Percentiles rank a stretch among this genome's conserved stretches.
phyloP scores from a whole-genome alignment of 75 land plant species.

The Cupressus sempervirens region DNA sequence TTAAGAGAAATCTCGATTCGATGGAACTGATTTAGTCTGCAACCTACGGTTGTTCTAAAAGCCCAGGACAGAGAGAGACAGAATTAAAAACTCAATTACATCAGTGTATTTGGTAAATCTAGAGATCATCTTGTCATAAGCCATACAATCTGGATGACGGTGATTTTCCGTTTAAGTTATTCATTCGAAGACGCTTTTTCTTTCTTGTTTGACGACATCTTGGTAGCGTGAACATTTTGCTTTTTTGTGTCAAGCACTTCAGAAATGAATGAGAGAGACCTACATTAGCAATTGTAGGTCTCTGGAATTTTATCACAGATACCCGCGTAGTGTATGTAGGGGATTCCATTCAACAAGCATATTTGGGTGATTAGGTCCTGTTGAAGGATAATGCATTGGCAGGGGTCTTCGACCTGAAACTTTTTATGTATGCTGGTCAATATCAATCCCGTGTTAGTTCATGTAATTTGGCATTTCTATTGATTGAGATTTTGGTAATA shows the following conservation, averaged over 20 bases:
- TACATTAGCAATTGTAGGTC: background rate
- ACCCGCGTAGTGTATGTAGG: background rate
- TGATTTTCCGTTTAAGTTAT: background rate
- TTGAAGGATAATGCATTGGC: background rate
- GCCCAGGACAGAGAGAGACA: background rate
- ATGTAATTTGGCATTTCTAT: background rate
- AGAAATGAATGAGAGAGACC: background rate
- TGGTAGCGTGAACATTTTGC: background rate
- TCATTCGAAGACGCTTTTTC: background rate
- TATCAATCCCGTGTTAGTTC: background rate
- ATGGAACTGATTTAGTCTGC: background rate
- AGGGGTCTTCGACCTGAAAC: background rate
- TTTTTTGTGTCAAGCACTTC: background rate
- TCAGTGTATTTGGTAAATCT: background rate
- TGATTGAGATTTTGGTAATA: background rate
- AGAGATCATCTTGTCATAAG: background rate
- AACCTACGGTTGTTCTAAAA: no score
- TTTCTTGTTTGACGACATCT: background rate
- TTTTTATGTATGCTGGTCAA: background rate
- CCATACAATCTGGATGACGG: background rate
- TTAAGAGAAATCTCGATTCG: background rate
- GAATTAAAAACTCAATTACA: background rate
- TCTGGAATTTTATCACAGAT: background rate
- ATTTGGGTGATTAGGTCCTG: background rate
- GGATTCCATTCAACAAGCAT: background rate